Conservation (phyloP, 116 monocot species). For the Zostera marina region DNA sequence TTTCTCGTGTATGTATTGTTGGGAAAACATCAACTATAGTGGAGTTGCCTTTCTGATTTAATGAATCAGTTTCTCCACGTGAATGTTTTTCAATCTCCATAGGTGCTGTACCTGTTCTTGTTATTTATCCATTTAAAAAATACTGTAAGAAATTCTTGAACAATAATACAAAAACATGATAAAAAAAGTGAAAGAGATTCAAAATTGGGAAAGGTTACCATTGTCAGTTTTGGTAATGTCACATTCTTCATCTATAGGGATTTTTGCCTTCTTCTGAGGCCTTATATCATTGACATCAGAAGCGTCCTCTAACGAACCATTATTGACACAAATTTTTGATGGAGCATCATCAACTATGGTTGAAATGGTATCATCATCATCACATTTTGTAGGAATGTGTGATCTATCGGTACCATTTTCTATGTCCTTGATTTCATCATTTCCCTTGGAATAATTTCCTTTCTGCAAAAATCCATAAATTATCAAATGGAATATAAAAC, state of each 20-base stretch:
- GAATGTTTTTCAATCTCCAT: constrained; percentile 2
- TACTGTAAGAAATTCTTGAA: neutral
- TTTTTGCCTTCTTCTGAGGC: constrained; percentile 59
- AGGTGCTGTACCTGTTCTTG: constrained; percentile 8
- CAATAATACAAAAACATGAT: neutral
- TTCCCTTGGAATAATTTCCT: constrained; percentile 22
- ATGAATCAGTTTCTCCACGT: neutral
- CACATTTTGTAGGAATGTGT: constrained; percentile 12
- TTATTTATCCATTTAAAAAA: neutral
- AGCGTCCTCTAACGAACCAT: constrained; percentile 17
- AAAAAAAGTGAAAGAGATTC: neutral
- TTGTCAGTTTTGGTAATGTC: constrained; percentile 14
- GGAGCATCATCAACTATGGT: neutral
- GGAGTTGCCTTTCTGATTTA: constrained; percentile 6
- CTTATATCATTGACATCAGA: constrained; percentile 20
- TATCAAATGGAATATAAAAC: neutral
- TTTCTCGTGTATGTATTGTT: constrained; percentile 43
- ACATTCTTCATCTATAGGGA: constrained; percentile 18
- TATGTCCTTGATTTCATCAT: constrained; percentile 15
- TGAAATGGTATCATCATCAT: constrained; percentile 3
- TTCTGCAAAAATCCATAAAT: neutral
- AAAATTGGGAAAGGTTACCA: constrained; percentile 10
- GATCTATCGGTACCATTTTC: constrained; percentile 16
- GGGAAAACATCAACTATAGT: constrained; percentile 25
- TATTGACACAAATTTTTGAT: constrained; percentile 5